A percentile compares a stretch with the other conserved stretches of the same genome.
phyloP scores from a whole-genome alignment of 352 stramenopile genomes.

The Pythium myriotylum region DNA sequence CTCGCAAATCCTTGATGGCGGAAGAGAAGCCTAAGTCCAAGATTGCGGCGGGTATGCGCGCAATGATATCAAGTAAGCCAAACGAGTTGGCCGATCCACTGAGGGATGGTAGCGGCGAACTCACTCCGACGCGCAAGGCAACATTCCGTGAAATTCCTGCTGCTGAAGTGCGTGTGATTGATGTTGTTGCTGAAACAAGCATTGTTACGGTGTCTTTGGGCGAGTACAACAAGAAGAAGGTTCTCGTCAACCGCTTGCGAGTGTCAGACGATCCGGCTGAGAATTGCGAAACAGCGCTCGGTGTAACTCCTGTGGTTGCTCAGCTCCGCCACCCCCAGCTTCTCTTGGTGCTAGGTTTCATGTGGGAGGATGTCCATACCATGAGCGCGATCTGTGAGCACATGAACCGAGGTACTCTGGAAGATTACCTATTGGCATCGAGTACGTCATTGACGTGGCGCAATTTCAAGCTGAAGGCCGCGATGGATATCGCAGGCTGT shows the following conservation, averaged over 20 bases:
- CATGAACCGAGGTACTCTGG: slow-evolving; percentile 71
- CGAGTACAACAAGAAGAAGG: slow-evolving; percentile 48
- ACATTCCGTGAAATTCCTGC: slow-evolving; percentile 60
- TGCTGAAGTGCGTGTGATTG: slow-evolving; percentile 39
- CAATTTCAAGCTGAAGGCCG: slow-evolving; percentile 80
- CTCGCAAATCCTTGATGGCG: slow-evolving; percentile 5
- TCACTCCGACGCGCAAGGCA: slow-evolving; percentile 44
- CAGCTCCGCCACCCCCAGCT: slow-evolving; percentile 74
- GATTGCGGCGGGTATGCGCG: slow-evolving; percentile 30
- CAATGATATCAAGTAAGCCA: slow-evolving; percentile 40
- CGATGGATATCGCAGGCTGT: slow-evolving; percentile 57
- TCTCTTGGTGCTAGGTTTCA: slow-evolving; percentile 58
- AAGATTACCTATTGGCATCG: slow-evolving; percentile 49
- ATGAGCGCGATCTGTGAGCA: slow-evolving; percentile 73
- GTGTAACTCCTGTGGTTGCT: slow-evolving; percentile 58
- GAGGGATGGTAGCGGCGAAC: slow-evolving; percentile 4
- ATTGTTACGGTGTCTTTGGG: slow-evolving; percentile 50
- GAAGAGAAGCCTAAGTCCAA: slow-evolving; percentile 44
- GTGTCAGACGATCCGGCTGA: slow-evolving; percentile 54
- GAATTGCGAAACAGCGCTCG: slow-evolving; percentile 56
- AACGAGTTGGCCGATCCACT: slow-evolving; percentile 39
- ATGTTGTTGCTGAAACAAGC: slow-evolving; percentile 46
- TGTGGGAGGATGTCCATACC: slow-evolving; percentile 59
- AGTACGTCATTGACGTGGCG: slow-evolving; percentile 57
- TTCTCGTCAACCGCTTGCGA: slow-evolving; percentile 61